Percentiles rank a stretch among this genome's conserved stretches.
Evolutionary conservation across 805 yeast species (phyloP).

Genomic region (Scheffersomyces coipomensis): DNA sequence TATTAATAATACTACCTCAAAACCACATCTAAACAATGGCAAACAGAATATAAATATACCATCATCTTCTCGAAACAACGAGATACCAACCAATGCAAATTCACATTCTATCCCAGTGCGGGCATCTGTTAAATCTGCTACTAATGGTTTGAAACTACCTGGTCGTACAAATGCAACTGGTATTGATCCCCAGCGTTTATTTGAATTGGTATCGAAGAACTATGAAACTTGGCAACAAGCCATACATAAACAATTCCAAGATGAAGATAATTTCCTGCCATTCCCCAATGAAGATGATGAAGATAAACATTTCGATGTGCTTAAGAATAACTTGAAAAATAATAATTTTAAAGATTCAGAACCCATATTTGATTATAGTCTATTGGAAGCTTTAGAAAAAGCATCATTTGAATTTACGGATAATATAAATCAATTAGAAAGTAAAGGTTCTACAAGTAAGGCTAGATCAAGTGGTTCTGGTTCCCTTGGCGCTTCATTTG

Average conservation of each 20-base stretch:
- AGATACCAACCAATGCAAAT: too few relatives aligned
- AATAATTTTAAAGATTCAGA: conserved; percentile 7
- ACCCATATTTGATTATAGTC: conserved; percentile 25
- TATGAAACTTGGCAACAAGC: conserved; percentile 39
- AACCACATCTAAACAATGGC: too few relatives aligned
- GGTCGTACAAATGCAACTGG: not conserved
- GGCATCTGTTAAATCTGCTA: too few relatives aligned
- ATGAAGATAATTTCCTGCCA: conserved; percentile 26
- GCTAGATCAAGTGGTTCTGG: not conserved
- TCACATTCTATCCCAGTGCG: too few relatives aligned
- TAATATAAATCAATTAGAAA: conserved; percentile 1
- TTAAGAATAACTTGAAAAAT: not conserved
- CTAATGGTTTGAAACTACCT: too few relatives aligned
- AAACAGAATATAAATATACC: too few relatives aligned
- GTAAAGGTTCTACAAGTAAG: not conserved
- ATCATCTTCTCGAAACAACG: too few relatives aligned
- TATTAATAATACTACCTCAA: too few relatives aligned
- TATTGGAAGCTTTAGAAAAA: conserved; percentile 29
- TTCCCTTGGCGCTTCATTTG: not conserved
- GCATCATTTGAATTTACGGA: conserved; percentile 17
- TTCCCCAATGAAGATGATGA: conserved; percentile 20
- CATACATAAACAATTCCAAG: conserved; percentile 22
- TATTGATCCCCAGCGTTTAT: conserved; percentile 24
- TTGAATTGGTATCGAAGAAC: conserved; percentile 32
- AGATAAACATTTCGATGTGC: not conserved